These are phyloP conservation scores for Sarocladium oryzae DNA, from an alignment of 2,329 filamentous ascomycete species.

Conservation along the genomic window DNA sequence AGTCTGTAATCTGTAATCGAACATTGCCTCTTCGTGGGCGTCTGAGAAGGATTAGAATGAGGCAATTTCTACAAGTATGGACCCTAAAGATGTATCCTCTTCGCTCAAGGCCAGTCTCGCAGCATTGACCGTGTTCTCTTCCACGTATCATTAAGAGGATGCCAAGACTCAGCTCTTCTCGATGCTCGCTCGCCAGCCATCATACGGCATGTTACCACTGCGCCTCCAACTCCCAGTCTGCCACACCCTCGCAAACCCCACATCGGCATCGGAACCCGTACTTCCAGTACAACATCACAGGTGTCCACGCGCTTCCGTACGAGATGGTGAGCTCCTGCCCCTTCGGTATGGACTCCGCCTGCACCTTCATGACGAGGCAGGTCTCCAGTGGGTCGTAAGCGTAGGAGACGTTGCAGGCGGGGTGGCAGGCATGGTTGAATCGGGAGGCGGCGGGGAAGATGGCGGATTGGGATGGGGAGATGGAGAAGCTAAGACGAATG, in stretches of 20 bases:
- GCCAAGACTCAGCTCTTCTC: too few species aligned
- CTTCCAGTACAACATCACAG: constrained; percentile 29
- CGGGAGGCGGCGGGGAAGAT: constrained; percentile 45
- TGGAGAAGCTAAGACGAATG: not conserved
- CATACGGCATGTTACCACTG: constrained; percentile 11
- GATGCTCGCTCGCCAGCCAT: too few species aligned
- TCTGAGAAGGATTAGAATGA: too few species aligned
- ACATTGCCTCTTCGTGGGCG: too few species aligned
- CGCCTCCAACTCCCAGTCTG: constrained; percentile 3
- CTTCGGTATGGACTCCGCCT: constrained; percentile 24
- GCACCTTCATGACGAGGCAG: constrained; percentile 35
- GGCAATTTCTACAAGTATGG: too few species aligned
- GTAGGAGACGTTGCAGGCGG: constrained; percentile 37
- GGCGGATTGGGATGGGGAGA: constrained; percentile 17
- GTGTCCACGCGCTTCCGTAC: constrained; percentile 33
- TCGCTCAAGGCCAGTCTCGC: too few species aligned
- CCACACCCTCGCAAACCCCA: constrained; percentile 31
- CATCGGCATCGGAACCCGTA: constrained; percentile 51
- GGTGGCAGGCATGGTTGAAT: constrained; percentile 52
- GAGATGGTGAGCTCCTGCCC: constrained; percentile 47
- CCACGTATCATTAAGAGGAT: too few species aligned
- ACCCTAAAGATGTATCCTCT: too few species aligned
- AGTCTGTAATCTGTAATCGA: too few species aligned
- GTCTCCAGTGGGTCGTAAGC: constrained; percentile 26
- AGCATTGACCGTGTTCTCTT: too few species aligned